A percentile compares a stretch with the other conserved stretches of the same genome.
These are phyloP conservation scores for Sugiyamaella chiloensis DNA, from an alignment of 805 yeast genomes.

Conservation along the genomic window DNA sequence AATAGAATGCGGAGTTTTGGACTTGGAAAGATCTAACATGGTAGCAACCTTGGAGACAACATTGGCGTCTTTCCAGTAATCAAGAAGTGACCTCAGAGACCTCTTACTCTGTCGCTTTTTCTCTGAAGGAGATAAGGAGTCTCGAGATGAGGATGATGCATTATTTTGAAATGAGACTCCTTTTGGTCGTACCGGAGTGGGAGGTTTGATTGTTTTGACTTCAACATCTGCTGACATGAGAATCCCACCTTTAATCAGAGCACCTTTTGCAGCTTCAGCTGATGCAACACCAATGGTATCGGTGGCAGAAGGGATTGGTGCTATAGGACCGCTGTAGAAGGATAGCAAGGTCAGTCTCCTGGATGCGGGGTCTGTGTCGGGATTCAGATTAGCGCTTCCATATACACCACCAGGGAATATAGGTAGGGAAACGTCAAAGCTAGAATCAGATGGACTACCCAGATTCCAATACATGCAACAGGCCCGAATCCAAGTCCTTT, in stretches of 20 bases:
- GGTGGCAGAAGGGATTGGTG: conserved; percentile 16
- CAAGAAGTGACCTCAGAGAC: neutral
- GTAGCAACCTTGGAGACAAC: neutral
- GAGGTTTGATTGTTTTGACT: conserved; percentile 14
- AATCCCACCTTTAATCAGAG: conserved; percentile 29
- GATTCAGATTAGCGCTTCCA: conserved; percentile 18
- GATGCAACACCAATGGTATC: conserved; percentile 1
- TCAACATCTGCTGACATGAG: conserved; percentile 18
- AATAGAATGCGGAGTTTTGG: neutral
- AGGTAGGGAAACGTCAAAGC: conserved; percentile 23
- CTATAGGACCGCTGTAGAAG: conserved; percentile 20
- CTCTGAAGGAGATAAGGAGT: neutral
- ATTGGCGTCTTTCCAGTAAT: conserved; percentile 3
- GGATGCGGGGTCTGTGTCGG: conserved; percentile 1
- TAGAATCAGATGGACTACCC: conserved; percentile 15
- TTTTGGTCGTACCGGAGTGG: conserved; percentile 14
- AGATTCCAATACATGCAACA: conserved; percentile 36
- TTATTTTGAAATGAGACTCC: conserved; percentile 1
- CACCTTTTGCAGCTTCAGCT: conserved; percentile 15
- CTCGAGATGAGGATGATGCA: conserved; percentile 4
- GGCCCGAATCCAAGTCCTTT: conserved; percentile 47
- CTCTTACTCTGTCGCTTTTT: neutral
- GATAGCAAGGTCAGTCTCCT: conserved; percentile 20
- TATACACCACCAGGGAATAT: conserved; percentile 35
- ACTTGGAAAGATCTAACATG: conserved; percentile 6